Conservation (phyloP, 441 rosid species). For the Euphorbia schlechtendalii region DNA sequence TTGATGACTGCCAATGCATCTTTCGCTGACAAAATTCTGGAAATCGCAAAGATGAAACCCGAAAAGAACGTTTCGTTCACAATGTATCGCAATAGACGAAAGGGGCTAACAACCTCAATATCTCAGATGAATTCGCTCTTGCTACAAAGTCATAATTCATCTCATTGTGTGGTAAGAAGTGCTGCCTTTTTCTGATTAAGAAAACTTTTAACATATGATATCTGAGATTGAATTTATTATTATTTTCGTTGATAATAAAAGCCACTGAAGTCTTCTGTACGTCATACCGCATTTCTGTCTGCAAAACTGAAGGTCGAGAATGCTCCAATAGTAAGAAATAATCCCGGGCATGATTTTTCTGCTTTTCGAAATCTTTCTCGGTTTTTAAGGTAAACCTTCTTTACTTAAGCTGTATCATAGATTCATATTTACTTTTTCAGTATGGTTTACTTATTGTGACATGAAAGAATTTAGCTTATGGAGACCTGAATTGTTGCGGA, state of each 20-base stretch:
- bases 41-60: constrained; percentile 8
- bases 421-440: no score
- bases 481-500: background rate
- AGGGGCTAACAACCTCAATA: constrained; percentile 30
- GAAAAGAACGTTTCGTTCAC: constrained; percentile 10
- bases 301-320: constrained; percentile 50
- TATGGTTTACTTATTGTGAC: no score
- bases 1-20: constrained; percentile 22
- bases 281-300: constrained; percentile 54
- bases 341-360: constrained; percentile 38
- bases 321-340: constrained; percentile 33
- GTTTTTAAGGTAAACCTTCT: constrained; percentile 45
- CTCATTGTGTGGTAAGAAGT: constrained; percentile 42
- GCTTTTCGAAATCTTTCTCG: constrained; percentile 60
- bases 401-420: no score
- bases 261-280: constrained; percentile 43
- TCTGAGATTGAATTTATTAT: constrained; percentile 7
- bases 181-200: constrained; percentile 10
- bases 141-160: constrained; percentile 39
- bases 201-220: constrained; percentile 10
- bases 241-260: constrained; percentile 38
- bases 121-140: constrained; percentile 54
- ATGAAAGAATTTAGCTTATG: background rate
- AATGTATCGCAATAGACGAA: constrained; percentile 17
- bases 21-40: constrained; percentile 11